A percentile compares a stretch with the other conserved stretches of the same genome.
phyloP scores from a whole-genome alignment of 2,329 filamentous ascomycete genomes.

The Coccinonectria pachysandricola region DNA sequence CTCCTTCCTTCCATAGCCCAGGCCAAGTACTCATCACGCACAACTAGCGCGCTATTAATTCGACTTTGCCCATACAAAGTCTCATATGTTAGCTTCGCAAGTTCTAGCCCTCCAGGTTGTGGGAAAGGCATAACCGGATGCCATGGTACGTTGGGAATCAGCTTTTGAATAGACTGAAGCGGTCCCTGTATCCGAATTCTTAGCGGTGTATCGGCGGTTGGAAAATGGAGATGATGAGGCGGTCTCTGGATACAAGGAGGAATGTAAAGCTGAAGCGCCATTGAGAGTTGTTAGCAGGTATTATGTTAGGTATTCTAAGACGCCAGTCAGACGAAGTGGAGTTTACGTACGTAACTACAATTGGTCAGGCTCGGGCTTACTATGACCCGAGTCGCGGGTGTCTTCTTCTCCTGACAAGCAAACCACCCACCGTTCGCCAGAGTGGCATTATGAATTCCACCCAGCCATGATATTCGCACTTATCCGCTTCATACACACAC shows the following conservation, averaged over 20 bases:
- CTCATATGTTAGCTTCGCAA: slow-evolving; percentile 7
- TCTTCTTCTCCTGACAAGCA: too few species aligned
- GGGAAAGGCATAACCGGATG: slow-evolving; percentile 2
- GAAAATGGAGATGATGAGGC: slow-evolving; percentile 7
- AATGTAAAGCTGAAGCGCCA: slow-evolving; percentile 9
- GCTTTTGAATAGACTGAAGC: slow-evolving; percentile 7
- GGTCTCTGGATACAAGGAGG: slow-evolving; percentile 8
- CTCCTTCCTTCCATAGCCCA: slow-evolving; percentile 4
- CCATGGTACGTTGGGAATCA: slow-evolving; percentile 8
- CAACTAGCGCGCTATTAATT: slow-evolving; percentile 4
- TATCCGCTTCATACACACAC: too few species aligned
- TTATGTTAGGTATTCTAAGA: too few species aligned
- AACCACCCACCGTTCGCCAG: too few species aligned
- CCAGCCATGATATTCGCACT: too few species aligned
- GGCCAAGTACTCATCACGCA: slow-evolving; percentile 13
- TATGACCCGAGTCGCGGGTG: too few species aligned
- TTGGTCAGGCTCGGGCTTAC: too few species aligned
- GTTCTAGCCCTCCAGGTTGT: slow-evolving; percentile 6
- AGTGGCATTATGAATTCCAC: too few species aligned
- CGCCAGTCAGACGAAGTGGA: too few species aligned
- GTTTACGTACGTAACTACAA: too few species aligned
- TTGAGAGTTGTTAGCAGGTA: too few species aligned
- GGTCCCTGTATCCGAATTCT: slow-evolving; percentile 16
- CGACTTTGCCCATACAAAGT: slow-evolving; percentile 6
- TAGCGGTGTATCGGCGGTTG: slow-evolving; percentile 6